Evolutionary conservation across 257 asterid genomes (phyloP).

Genomic region (Solanum pinnatisectum): DNA sequence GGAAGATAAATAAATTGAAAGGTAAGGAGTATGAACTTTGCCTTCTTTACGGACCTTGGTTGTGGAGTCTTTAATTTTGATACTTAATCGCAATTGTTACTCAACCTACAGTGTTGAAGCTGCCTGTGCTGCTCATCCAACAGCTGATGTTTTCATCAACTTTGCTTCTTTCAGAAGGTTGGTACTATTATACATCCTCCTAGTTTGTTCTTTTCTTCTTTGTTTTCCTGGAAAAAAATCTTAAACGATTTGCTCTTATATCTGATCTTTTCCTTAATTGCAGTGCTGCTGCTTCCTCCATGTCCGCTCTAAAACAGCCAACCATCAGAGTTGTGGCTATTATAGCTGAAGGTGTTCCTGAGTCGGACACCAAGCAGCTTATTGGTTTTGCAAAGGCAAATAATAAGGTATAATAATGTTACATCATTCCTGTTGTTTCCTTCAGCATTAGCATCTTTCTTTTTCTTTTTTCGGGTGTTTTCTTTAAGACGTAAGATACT

Average conservation of each 20-base stretch:
- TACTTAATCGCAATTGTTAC: not conserved
- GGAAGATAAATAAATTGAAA: not conserved
- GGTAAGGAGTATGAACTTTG: not conserved
- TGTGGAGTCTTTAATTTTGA: not conserved
- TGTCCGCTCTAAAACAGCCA: conserved; percentile 96
- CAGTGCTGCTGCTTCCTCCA: conserved; percentile 99
- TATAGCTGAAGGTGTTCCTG: conserved; percentile 99
- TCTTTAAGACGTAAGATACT: not conserved
- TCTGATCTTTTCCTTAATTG: conserved; percentile 6
- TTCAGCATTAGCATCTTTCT: not conserved
- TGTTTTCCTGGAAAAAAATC: not conserved
- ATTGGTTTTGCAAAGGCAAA: conserved; percentile 92
- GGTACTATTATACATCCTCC: conserved; percentile 1
- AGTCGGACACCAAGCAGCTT: conserved; percentile 88
- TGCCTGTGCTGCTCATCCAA: conserved; percentile 96
- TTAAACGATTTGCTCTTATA: not conserved
- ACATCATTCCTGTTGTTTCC: not conserved
- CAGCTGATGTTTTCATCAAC: conserved; percentile 98
- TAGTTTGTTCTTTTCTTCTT: not conserved
- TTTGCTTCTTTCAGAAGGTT: conserved; percentile 99
- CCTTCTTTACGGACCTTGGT: not conserved
- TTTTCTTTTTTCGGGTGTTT: not conserved
- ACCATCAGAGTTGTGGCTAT: conserved; percentile 93
- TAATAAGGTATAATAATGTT: conserved; percentile 58
- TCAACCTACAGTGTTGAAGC: conserved; percentile 66